Percentiles rank a stretch among this genome's conserved stretches.
phyloP scores from a whole-genome alignment of 2,329 filamentous ascomycete species.

The Aureobasidium sp. region DNA sequence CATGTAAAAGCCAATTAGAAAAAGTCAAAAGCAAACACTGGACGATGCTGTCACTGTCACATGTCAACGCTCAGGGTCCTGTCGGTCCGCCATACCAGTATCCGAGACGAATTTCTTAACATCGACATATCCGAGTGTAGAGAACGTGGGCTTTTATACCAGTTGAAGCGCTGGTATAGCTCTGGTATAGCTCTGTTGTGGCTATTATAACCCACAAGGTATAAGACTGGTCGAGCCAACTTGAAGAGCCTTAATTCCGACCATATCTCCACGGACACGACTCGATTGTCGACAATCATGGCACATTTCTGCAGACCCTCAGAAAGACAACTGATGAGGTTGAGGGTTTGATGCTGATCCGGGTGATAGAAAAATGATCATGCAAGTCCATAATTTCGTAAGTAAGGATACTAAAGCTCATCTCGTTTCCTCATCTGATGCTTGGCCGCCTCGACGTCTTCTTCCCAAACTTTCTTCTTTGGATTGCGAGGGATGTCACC shows the following conservation, averaged over 20 bases:
- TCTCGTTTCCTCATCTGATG: conserved; percentile 26
- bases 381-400: neutral
- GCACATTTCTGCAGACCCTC: neutral
- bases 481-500: conserved; percentile 42
- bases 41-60: conserved; percentile 4
- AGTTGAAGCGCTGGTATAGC: neutral
- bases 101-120: neutral
- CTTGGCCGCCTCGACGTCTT: conserved; percentile 34
- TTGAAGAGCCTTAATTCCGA: neutral
- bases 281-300: neutral
- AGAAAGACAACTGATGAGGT: neutral
- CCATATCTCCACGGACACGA: neutral
- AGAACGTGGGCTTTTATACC: neutral
- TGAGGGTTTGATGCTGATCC: neutral
- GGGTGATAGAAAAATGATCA: neutral
- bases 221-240: neutral
- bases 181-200: too few species aligned
- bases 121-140: neutral
- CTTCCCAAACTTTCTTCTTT: conserved; percentile 58
- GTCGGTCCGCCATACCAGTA: neutral
- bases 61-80: neutral
- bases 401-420: conserved; percentile 23
- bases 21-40: conserved; percentile 1
- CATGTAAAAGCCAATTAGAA: neutral
- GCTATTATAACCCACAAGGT: neutral